A percentile compares a stretch with the other conserved stretches of the same genome.
These are phyloP conservation scores for Fusarium keratoplasticum DNA, from an alignment of 2,329 filamentous ascomycete species.

Conservation along the genomic window DNA sequence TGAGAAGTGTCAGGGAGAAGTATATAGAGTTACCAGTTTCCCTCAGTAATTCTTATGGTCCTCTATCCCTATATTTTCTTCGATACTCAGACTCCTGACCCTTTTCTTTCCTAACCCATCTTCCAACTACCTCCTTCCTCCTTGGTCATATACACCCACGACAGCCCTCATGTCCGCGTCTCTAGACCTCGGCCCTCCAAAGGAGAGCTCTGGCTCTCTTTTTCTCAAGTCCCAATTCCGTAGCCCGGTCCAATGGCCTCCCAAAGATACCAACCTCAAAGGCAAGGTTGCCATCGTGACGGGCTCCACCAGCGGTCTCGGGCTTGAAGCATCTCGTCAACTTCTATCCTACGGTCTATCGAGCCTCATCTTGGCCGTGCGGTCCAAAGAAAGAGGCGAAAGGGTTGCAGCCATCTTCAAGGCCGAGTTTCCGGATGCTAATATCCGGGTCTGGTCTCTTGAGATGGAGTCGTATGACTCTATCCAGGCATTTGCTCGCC, in stretches of 20 bases:
- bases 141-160: background rate
- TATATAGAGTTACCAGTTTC: background rate
- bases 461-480: background rate
- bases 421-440: background rate
- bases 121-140: background rate
- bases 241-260: background rate
- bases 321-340: background rate
- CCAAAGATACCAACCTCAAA: background rate
- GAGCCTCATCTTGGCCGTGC: background rate
- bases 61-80: background rate
- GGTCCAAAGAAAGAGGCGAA: background rate
- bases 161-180: background rate
- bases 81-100: background rate
- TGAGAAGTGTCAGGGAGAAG: background rate
- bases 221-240: background rate
- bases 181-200: background rate
- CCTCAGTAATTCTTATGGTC: accelerated
- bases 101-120: background rate
- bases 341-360: background rate
- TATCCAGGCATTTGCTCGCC: background rate
- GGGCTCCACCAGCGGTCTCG: background rate
- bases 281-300: background rate
- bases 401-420: background rate
- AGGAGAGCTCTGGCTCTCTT: background rate
- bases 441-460: background rate